These are phyloP conservation scores for Globisporangium paroecandrum DNA, from an alignment of 352 stramenopile species.

Conservation along the genomic window DNA sequence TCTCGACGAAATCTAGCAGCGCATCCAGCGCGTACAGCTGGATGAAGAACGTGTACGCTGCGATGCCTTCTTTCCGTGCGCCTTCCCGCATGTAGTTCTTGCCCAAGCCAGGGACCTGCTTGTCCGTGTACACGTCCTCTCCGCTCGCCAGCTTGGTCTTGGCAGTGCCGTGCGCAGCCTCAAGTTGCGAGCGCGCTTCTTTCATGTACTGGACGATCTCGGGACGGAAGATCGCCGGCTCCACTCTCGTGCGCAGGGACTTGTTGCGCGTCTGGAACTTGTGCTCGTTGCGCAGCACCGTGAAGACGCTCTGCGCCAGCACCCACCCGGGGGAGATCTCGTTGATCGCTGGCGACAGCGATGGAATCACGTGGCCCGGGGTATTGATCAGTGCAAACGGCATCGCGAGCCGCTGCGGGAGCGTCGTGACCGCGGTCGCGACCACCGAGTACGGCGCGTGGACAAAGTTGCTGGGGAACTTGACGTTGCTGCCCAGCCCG, in stretches of 20 bases:
- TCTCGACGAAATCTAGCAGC: conserved; percentile 38
- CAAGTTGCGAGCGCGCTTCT: conserved; percentile 41
- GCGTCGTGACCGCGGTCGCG: conserved; percentile 88
- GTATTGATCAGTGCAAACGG: conserved; percentile 79
- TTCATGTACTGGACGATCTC: conserved; percentile 83
- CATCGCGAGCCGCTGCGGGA: conserved; percentile 86
- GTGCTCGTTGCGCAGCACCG: conserved; percentile 83
- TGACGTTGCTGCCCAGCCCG: conserved; percentile 91
- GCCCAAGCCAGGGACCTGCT: conserved; percentile 60
- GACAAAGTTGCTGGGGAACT: conserved; percentile 94
- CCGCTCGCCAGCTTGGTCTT: conserved; percentile 32
- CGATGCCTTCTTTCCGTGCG: conserved; percentile 49
- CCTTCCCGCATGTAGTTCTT: conserved; percentile 86
- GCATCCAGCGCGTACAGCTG: conserved; percentile 68
- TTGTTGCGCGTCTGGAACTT: conserved; percentile 86
- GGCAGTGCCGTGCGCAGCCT: conserved; percentile 34
- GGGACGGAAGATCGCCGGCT: conserved; percentile 59
- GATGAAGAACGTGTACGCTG: conserved; percentile 84
- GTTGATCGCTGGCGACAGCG: conserved; percentile 80
- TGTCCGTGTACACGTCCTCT: conserved; percentile 74
- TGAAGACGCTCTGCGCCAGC: conserved; percentile 88
- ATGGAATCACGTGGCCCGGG: conserved; percentile 66
- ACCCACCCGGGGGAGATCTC: conserved; percentile 90
- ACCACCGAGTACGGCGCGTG: conserved; percentile 92
- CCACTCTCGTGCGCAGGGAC: conserved; percentile 62